Evolutionary conservation across 2,329 filamentous ascomycete species (phyloP), one percentile per base, ranked within the genome.

Genomic region (Colletotrichum sojae): DNA sequence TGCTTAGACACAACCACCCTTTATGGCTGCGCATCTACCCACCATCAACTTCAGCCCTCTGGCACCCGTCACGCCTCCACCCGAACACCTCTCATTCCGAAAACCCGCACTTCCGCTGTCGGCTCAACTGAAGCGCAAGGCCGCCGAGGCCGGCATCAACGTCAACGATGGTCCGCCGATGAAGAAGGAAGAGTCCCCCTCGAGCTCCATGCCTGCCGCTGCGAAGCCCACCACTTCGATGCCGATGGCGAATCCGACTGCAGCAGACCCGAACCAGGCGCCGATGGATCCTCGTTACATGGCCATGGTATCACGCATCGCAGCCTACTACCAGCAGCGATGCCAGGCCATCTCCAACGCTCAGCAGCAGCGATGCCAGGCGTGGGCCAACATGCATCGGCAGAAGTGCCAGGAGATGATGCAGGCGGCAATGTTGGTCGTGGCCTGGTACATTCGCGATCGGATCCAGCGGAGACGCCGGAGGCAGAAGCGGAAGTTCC

Each of bases 371-470:
- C 77, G 81, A 52, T 85, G 83, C 72, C 82, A 84, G 76, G 81
- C 81, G 6, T 85, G 83, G 83, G 83, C 83, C 63, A 80, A 76
- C 71, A 77, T 81, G 73, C 82, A 85, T 73, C 79, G 82, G 49
- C 81, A 84, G 72, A 82, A 83, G 73, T 83, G 81, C 71, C 83
- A 84, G 74, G 83, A 85, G 70, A 83, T 83, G 78, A 83, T 81
- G 77, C 83, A 84, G 71, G 83, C 83, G 0, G 82, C 83, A 66
- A 85, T 84, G 81, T 74, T 85, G 22, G 81, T 85, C 4, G 82
- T 85, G 39, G 83, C 83, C 13, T 85, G 83, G 83, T 85, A 85
- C 71, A 80, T 84, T 51, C 80, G 83, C 51, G 83, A 85, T 72
- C 81, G 83, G 39, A 83, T 85, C 71, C 77, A 80, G 67, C 79